Evolutionary conservation across 352 stramenopile species (phyloP).

Genomic region (Peronospora farinosa): DNA sequence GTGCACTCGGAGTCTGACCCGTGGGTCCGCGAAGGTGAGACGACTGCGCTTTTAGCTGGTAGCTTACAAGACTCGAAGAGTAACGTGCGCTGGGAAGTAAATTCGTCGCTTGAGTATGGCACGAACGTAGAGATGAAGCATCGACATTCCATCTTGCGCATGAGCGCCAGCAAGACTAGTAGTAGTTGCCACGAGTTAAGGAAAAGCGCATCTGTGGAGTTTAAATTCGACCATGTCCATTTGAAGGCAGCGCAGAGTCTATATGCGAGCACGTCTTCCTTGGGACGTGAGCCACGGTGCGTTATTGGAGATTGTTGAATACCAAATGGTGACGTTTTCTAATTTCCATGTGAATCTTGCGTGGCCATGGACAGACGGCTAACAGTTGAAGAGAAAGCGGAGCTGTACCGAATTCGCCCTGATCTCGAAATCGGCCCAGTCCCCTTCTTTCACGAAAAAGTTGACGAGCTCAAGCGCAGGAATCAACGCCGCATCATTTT

Average conservation of each 20-base stretch:
- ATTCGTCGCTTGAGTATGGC: conserved; percentile 25
- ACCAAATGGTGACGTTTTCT: background rate
- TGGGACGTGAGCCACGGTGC: conserved; percentile 43
- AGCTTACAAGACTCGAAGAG: conserved; percentile 8
- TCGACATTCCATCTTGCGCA: conserved; percentile 58
- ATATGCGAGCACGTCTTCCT: conserved; percentile 37
- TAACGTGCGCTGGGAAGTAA: conserved; percentile 2
- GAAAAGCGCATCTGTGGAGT: conserved; percentile 72
- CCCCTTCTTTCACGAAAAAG: conserved; percentile 55
- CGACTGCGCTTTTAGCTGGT: conserved; percentile 20
- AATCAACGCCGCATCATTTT: conserved; percentile 68
- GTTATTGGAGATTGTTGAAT: conserved; percentile 4
- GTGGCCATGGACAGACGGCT: conserved; percentile 36
- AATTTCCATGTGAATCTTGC: conserved; percentile 6
- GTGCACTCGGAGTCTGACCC: too few species aligned
- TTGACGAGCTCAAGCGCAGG: conserved; percentile 43
- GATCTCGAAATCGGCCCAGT: conserved; percentile 68
- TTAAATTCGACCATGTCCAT: conserved; percentile 46
- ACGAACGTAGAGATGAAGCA: conserved; percentile 28
- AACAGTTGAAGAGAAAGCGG: conserved; percentile 74
- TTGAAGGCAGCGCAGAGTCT: conserved; percentile 28
- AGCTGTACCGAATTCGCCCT: conserved; percentile 74
- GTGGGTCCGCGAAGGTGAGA: too few species aligned
- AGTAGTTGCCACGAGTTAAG: conserved; percentile 25
- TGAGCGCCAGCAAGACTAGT: conserved; percentile 36